Base-by-base conservation (phyloP, 2,329 filamentous ascomycete genomes). In the Penicillium rolfsii region DNA sequence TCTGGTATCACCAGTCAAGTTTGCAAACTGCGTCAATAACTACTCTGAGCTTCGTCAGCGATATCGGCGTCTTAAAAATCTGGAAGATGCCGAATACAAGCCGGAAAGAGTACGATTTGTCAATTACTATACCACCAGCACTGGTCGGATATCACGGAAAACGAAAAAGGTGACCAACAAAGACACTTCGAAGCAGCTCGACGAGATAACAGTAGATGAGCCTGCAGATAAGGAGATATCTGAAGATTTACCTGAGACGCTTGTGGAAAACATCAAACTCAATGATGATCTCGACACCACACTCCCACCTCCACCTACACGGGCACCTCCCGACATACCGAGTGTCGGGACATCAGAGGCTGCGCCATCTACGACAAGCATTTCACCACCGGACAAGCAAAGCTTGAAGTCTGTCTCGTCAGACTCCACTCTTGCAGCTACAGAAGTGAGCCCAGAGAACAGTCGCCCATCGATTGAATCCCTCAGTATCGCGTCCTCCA, bases 91-190 rank as follows among this genome's bases (percentile, higher is more conserved):
- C 4, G 86, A 89, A 64, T 68, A 84, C 1, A 75, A 72, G 66
- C 46, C 75, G 55, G 58, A 67, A 70, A 61, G 72, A 58, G 65
- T 95, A 11, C 84, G 92, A 16, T 97, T 97, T 70, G 83, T 91
- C 59, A 97, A 97, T 72, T 97, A 96, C 74, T 97, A 94, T 73
- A 96, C 93, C 1, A 85, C 90, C n/a, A 93, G 90, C 66, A 89
- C 89, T 9, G 93, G 93, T 16, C 63, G 63, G 35, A 62, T 38
- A 50, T 22, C 63, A 7, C 60, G 3, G 83, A 86, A 60, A 83
- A 28, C 45, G 16, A 69, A 72, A 64, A 77, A 80, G 61, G 73
- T 72, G 40, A 26, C 64, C 12, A 53, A 46, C 16, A 9, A 19
- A 28, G 53, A 38, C 5, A 26, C 8, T n/a, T 55, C 19, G 16